Evolutionary conservation across 768 basidiomycete genomes (phyloP).

Genomic region (Tricholoma terreum): DNA sequence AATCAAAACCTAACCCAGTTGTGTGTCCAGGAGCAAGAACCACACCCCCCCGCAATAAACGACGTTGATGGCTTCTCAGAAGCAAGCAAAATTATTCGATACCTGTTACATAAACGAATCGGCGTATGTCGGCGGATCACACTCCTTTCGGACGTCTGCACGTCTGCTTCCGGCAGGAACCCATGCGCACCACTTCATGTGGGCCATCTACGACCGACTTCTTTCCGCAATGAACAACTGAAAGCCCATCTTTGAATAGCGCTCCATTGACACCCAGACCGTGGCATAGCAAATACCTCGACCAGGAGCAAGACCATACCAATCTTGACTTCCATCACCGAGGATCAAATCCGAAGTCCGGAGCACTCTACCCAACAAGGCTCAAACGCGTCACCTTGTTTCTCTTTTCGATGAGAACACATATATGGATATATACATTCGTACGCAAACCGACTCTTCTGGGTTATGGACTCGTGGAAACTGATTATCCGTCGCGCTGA

Average conservation of each 20-base stretch:
- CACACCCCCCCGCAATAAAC: background rate
- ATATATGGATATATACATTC: background rate
- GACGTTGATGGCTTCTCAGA: background rate
- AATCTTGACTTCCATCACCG: background rate
- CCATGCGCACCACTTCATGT: background rate
- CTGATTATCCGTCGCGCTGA: background rate
- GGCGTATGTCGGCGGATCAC: conserved; percentile 1
- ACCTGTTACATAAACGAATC: background rate
- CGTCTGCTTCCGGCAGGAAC: background rate
- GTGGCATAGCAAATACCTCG: background rate
- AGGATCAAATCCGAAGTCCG: background rate
- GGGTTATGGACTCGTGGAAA: background rate
- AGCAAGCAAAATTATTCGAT: background rate
- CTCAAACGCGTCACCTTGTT: background rate
- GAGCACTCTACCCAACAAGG: background rate
- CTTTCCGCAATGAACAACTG: background rate
- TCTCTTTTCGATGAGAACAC: background rate
- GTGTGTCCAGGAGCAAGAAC: background rate
- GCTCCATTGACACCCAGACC: background rate
- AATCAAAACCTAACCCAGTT: background rate
- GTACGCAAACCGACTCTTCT: background rate
- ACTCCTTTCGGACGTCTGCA: background rate
- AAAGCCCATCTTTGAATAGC: background rate
- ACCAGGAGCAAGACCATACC: background rate
- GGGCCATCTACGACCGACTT: background rate